Evolutionary conservation across 2,329 filamentous ascomycete species (phyloP).

Genomic region (Lachnellula arida): DNA sequence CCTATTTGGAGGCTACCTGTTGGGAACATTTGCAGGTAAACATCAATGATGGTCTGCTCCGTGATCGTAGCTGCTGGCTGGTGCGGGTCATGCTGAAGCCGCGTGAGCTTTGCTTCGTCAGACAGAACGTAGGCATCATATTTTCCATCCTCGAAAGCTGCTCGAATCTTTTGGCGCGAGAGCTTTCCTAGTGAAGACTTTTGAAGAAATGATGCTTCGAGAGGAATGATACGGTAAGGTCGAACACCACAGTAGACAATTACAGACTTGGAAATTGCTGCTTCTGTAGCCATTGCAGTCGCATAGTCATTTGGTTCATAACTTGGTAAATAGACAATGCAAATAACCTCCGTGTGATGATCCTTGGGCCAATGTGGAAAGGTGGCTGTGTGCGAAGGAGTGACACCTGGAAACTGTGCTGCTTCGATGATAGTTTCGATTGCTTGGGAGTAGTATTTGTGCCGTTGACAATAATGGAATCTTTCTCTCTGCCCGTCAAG

Average conservation of each 20-base stretch:
- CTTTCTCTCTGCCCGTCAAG: constrained; percentile 38
- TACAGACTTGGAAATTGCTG: constrained; percentile 22
- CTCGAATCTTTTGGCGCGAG: constrained; percentile 34
- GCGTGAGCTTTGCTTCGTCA: neutral
- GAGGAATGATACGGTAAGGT: constrained; percentile 28
- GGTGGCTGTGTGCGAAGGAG: constrained; percentile 33
- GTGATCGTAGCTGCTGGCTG: constrained; percentile 18
- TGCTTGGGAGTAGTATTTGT: constrained; percentile 36
- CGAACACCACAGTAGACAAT: constrained; percentile 19
- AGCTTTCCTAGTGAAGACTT: constrained; percentile 39
- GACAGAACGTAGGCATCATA: constrained; percentile 16
- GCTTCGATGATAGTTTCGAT: constrained; percentile 38
- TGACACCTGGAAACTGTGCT: constrained; percentile 24
- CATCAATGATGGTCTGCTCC: constrained; percentile 19
- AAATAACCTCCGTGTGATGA: constrained; percentile 36
- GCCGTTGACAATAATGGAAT: constrained; percentile 44
- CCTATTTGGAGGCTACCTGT: constrained; percentile 11
- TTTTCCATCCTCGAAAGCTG: constrained; percentile 27
- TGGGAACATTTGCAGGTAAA: constrained; percentile 19
- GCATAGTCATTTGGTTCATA: constrained; percentile 24
- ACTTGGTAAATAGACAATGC: constrained; percentile 36
- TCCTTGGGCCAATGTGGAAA: constrained; percentile 35
- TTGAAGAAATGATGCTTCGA: constrained; percentile 25
- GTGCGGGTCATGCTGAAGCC: neutral
- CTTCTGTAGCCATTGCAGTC: constrained; percentile 22